Conservation (phyloP, 345 rosid species). For the Brassica incana region DNA sequence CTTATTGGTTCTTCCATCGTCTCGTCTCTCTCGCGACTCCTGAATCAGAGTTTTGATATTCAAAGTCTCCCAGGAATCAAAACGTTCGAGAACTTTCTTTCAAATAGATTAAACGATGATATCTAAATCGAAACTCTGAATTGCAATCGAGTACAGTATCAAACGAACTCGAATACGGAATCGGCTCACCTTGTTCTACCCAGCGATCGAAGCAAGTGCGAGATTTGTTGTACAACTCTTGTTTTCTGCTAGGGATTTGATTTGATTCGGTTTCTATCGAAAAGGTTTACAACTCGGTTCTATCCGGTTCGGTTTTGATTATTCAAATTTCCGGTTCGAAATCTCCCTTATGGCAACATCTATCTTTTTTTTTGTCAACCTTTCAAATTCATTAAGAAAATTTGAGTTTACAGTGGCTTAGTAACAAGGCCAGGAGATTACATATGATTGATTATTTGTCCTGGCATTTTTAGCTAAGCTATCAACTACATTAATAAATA, state of each 20-base stretch:
- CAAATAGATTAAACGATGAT: not conserved
- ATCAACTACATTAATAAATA: too few species aligned
- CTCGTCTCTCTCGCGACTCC: not conserved
- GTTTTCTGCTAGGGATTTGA: too few species aligned
- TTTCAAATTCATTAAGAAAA: too few species aligned
- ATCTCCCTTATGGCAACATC: not conserved
- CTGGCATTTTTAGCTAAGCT: too few species aligned
- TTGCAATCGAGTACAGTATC: not conserved
- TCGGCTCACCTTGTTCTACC: not conserved
- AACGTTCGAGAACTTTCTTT: not conserved
- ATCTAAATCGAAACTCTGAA: not conserved
- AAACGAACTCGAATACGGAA: not conserved
- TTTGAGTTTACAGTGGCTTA: too few species aligned
- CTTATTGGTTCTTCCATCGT: slow-evolving; percentile 49
- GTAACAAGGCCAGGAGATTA: too few species aligned
- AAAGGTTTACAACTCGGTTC: too few species aligned
- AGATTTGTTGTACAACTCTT: too few species aligned
- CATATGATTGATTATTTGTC: too few species aligned
- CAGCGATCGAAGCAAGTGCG: not conserved
- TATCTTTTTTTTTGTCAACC: too few species aligned
- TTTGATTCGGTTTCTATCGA: too few species aligned
- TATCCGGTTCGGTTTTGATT: not conserved
- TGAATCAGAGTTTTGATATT: not conserved
- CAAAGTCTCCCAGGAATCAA: not conserved
- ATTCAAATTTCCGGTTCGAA: not conserved